Conservation (phyloP, 805 yeast species). For the Candida awuae region DNA sequence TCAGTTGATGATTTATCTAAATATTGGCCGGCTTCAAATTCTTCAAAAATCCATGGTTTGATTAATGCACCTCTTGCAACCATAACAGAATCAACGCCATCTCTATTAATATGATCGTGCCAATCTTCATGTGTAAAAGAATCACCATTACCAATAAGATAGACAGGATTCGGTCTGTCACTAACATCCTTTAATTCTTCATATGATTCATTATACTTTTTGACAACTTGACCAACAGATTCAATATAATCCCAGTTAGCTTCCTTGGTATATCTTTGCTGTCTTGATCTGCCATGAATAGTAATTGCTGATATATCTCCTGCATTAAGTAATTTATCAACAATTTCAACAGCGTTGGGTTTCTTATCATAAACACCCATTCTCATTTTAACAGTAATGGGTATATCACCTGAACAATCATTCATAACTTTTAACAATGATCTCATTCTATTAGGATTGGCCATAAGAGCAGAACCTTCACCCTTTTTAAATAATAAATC, state of each 20-base stretch:
- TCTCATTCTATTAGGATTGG: conserved; percentile 73
- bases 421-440: conserved; percentile 84
- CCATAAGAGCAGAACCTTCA: conserved; percentile 90
- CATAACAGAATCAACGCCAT: conserved; percentile 87
- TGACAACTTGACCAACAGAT: conserved; percentile 61
- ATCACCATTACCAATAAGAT: conserved; percentile 93
- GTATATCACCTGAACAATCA: conserved; percentile 80
- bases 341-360: conserved; percentile 79
- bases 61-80: conserved; percentile 96
- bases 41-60: conserved; percentile 99
- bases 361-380: conserved; percentile 82
- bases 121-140: conserved; percentile 82
- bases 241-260: conserved; percentile 91
- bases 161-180: conserved; percentile 52
- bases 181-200: conserved; percentile 51
- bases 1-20: conserved; percentile 87
- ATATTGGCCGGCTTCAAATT: conserved; percentile 80
- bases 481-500: conserved; percentile 91
- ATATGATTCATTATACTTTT: conserved; percentile 47
- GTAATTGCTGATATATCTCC: conserved; percentile 87
- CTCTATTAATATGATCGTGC: conserved; percentile 58
- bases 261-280: conserved; percentile 83
- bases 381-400: conserved; percentile 85
- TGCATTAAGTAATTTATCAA: conserved; percentile 48
- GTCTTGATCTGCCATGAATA: conserved; percentile 92